Percentiles rank a stretch among this genome's conserved stretches.
These are phyloP conservation scores for Skeletonema grethae DNA, from an alignment of 108 stramenopile genomes.

Conservation along the genomic window DNA sequence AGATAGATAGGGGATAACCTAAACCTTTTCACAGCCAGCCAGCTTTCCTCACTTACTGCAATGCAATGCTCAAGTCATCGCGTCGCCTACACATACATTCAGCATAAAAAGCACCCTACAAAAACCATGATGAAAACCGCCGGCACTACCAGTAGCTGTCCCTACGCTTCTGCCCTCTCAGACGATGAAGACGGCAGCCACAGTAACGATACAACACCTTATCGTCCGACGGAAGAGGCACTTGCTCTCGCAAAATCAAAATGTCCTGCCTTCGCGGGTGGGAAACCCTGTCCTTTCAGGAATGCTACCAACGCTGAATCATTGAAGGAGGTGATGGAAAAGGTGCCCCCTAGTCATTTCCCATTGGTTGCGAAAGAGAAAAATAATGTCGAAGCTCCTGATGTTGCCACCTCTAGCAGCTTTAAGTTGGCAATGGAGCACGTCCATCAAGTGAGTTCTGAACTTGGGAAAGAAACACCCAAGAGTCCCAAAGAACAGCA, in stretches of 20 bases:
- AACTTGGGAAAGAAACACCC: conserved; percentile 9
- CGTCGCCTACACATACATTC: too few species aligned
- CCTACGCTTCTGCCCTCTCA: conserved; percentile 48
- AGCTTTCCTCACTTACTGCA: too few species aligned
- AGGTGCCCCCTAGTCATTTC: conserved; percentile 63
- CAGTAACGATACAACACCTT: background rate
- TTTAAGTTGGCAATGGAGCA: conserved; percentile 38
- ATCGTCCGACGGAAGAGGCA: conserved; percentile 12
- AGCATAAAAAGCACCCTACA: too few species aligned
- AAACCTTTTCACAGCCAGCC: too few species aligned
- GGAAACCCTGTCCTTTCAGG: conserved; percentile 64
- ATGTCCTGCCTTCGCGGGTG: conserved; percentile 68
- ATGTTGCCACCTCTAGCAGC: conserved; percentile 6
- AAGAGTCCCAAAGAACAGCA: conserved; percentile 7
- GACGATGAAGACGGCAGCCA: conserved; percentile 32
- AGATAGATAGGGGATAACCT: too few species aligned
- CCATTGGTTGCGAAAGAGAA: conserved; percentile 1
- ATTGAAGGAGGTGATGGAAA: conserved; percentile 51
- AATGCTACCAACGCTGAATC: conserved; percentile 43
- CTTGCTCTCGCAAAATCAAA: conserved; percentile 35
- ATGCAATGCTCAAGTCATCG: too few species aligned
- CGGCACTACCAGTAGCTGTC: conserved; percentile 6
- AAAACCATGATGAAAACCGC: background rate
- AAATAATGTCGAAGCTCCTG: background rate
- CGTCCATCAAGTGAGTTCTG: conserved; percentile 48